Evolutionary conservation across 345 rosid species (phyloP).

Genomic region (Hibiscus tridactylites): DNA sequence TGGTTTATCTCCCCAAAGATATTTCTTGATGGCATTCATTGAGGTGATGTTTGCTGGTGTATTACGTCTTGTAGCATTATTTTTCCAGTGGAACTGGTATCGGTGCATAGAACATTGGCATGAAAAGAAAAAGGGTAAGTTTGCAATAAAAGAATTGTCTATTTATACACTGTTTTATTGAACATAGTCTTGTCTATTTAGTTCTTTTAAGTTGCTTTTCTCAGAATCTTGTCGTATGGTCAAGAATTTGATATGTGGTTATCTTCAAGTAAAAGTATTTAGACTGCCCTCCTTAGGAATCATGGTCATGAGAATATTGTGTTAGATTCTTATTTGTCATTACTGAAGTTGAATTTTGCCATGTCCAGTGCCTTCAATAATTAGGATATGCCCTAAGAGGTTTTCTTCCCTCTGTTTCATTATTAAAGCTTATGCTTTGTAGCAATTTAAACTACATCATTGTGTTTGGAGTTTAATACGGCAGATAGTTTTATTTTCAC

Average conservation of each 20-base stretch:
- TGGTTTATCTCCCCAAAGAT: constrained; percentile 74
- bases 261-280: not conserved
- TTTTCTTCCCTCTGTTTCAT: not conserved
- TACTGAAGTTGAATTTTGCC: not conserved
- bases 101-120: constrained; percentile 47
- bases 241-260: not conserved
- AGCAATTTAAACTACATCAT: not conserved
- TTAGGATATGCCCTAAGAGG: not conserved
- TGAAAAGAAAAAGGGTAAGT: constrained; percentile 15
- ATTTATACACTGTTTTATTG: not conserved
- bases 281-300: not conserved
- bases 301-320: not conserved
- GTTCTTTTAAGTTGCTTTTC: not conserved
- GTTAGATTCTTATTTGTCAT: not conserved
- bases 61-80: constrained; percentile 40
- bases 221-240: not conserved
- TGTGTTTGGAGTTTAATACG: not conserved
- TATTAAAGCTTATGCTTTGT: not conserved
- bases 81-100: constrained; percentile 78
- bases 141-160: not conserved
- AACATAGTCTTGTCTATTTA: not conserved
- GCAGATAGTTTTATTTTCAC: no score
- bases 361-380: not conserved
- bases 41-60: constrained; percentile 56
- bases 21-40: constrained; percentile 58